phyloP scores from a whole-genome alignment of 208 protist genomes.

The Zelonia costaricensis region DNA sequence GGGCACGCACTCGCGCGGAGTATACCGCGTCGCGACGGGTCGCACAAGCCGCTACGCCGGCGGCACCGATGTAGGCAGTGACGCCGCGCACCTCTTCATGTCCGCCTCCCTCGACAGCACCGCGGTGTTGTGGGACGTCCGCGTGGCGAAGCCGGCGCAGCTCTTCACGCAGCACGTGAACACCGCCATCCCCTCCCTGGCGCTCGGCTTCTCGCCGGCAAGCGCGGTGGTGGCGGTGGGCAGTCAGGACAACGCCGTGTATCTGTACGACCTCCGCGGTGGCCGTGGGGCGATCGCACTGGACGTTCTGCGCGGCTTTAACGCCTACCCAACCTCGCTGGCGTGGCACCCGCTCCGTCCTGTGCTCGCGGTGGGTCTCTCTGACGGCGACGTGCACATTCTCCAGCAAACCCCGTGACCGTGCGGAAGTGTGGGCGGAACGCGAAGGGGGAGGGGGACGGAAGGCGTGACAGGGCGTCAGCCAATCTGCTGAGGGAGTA shows the following conservation, averaged over 20 bases:
- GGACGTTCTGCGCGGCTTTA: slow-evolving; percentile 33
- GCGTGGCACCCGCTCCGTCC: slow-evolving; percentile 73
- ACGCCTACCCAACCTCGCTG: slow-evolving; percentile 48
- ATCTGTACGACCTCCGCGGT: slow-evolving; percentile 68
- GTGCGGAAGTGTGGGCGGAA: no score
- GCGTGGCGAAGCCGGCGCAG: slow-evolving; percentile 39
- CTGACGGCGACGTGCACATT: slow-evolving; percentile 27
- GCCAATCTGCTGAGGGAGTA: no score
- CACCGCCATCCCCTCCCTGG: slow-evolving; percentile 50
- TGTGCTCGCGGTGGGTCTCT: slow-evolving; percentile 53
- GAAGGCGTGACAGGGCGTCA: no score
- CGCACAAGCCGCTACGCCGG: slow-evolving; percentile 46
- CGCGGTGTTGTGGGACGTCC: slow-evolving; percentile 79
- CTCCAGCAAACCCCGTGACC: slow-evolving; percentile 3
- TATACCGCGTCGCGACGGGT: slow-evolving; percentile 68
- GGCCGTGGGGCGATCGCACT: slow-evolving; percentile 36
- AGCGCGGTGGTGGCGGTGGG: slow-evolving; percentile 64
- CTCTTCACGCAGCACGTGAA: slow-evolving; percentile 81
- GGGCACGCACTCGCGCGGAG: slow-evolving; percentile 62
- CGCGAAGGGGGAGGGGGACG: no score
- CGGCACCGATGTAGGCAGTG: not conserved
- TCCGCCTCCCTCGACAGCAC: slow-evolving; percentile 72
- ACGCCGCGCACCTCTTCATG: slow-evolving; percentile 55
- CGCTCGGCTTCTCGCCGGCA: slow-evolving; percentile 57
- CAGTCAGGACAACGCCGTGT: slow-evolving; percentile 68